phyloP scores from a whole-genome alignment of 768 basidiomycete genomes.

The Xanthoconium purpureum region DNA sequence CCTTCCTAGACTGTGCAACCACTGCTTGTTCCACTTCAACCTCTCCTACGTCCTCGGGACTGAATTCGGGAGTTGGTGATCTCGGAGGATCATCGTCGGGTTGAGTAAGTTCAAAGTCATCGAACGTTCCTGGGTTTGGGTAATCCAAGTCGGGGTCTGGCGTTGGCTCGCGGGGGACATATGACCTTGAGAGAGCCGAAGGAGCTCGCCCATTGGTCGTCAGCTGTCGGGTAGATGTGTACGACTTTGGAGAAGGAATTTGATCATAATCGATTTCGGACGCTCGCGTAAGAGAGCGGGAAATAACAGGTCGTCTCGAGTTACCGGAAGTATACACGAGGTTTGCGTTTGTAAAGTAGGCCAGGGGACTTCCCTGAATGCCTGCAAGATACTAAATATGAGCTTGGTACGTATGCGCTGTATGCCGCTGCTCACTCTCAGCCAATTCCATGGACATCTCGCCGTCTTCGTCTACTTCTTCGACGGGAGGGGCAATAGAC shows the following conservation, averaged over 20 bases:
- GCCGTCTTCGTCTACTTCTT: slow-evolving; percentile 51
- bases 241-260: slow-evolving; percentile 56
- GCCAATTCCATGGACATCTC: slow-evolving; percentile 79
- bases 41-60: slow-evolving; percentile 39
- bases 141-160: slow-evolving; percentile 27
- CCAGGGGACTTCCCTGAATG: slow-evolving; percentile 32
- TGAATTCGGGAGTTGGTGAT: slow-evolving; percentile 48
- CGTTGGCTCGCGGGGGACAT: slow-evolving; percentile 19
- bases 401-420: background rate
- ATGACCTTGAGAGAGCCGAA: slow-evolving; percentile 32
- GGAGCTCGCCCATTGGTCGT: slow-evolving; percentile 35
- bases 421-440: slow-evolving; percentile 50
- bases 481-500: slow-evolving; percentile 32
- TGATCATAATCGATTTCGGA: slow-evolving; percentile 61
- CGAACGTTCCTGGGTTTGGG: slow-evolving; percentile 17
- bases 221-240: slow-evolving; percentile 30
- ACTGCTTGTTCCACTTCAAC: slow-evolving; percentile 35
- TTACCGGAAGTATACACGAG: slow-evolving; percentile 40
- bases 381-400: slow-evolving; percentile 15
- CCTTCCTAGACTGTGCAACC: slow-evolving; percentile 19
- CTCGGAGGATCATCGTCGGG: slow-evolving; percentile 29
- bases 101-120: slow-evolving; percentile 27
- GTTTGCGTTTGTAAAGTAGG: slow-evolving; percentile 35
- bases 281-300: slow-evolving; percentile 48
- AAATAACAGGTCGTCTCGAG: slow-evolving; percentile 35